Base-by-base conservation (phyloP, 345 rosid genomes). In the Fremontodendron californicum region DNA sequence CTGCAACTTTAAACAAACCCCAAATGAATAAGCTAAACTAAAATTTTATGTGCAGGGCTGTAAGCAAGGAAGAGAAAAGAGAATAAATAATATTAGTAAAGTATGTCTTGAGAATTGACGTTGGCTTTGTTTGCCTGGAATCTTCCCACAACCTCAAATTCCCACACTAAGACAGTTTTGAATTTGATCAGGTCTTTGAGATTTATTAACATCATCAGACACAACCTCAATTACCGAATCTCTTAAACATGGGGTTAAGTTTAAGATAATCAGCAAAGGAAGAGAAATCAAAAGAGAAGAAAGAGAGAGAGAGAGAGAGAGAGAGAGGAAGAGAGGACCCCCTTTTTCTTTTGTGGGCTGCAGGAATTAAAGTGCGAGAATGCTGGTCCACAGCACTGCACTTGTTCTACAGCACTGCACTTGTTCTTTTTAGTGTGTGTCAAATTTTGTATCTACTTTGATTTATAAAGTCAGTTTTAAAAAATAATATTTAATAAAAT, bases 351-450 rank as follows among this genome's bases (percentile, higher is more conserved):
- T 67, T 16, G 64, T 78, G 75, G 80, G 68, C 42, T 48, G n/a
- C 60, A 66, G 65, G 68, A 62, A 78, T 74, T 77, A 78, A 80
- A 80, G 84, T 33, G 80, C 16, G 73, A 40, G 75, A 51, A 74
- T 18, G 69, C 76, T 76, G 85, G 87, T 82, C 87, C 87, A 84
- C 84, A 35, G 16, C 76, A 65, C 74, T 78, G 60, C 54, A 37
- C 12, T 75, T 81, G 83, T 74, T 78, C 61, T 79, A n/a, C n/a
- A 33, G 35, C 35, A 33, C 35, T 33, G 35, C 3, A 33, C n/a
- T n/a, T n/a, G 35, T 33, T 33, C 65, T 15, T 35, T 60, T 60
- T 62, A 51, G 61, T 52, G 75, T 72, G 31, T 65, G 82, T 78
- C 82, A 81, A 85, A 75, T 21, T 78, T 39, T 78, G 52, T 52